Evolutionary conservation across 495 filamentous ascomycete genomes (phyloP).

Genomic region (Daldinia bambusicola): DNA sequence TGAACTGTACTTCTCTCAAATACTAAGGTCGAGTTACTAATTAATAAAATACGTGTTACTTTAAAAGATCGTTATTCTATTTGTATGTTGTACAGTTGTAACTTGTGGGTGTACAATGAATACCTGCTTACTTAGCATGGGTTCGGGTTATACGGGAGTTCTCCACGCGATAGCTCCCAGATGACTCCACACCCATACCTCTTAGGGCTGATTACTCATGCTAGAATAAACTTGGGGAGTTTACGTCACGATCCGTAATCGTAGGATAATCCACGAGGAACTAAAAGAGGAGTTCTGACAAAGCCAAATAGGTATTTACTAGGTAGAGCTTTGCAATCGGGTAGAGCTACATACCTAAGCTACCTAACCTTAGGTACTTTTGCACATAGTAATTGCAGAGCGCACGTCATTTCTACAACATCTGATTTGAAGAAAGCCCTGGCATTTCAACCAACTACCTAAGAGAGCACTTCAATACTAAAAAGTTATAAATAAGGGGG

Average conservation of each 20-base stretch:
- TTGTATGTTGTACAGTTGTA: too few species aligned
- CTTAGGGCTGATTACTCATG: constrained; percentile 17
- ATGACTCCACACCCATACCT: not conserved
- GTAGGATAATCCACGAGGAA: constrained; percentile 17
- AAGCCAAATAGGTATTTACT: constrained; percentile 30
- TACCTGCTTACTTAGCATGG: not conserved
- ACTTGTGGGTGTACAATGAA: too few species aligned
- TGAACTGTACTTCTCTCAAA: too few species aligned
- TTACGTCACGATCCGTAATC: constrained; percentile 47
- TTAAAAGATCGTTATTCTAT: too few species aligned
- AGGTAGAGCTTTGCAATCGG: too few species aligned
- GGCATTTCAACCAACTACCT: not conserved
- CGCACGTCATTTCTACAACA: constrained; percentile 28
- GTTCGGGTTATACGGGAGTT: not conserved
- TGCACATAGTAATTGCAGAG: not conserved
- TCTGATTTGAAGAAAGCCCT: constrained; percentile 20
- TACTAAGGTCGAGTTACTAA: too few species aligned
- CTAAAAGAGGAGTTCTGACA: constrained; percentile 26
- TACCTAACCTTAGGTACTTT: too few species aligned
- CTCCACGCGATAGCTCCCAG: not conserved
- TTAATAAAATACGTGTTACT: too few species aligned
- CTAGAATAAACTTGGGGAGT: not conserved
- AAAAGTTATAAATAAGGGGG: not conserved
- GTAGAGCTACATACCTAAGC: too few species aligned
- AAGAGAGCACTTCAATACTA: constrained; percentile 5